phyloP scores from a whole-genome alignment of 805 yeast genomes.

The Pichia heedii region DNA sequence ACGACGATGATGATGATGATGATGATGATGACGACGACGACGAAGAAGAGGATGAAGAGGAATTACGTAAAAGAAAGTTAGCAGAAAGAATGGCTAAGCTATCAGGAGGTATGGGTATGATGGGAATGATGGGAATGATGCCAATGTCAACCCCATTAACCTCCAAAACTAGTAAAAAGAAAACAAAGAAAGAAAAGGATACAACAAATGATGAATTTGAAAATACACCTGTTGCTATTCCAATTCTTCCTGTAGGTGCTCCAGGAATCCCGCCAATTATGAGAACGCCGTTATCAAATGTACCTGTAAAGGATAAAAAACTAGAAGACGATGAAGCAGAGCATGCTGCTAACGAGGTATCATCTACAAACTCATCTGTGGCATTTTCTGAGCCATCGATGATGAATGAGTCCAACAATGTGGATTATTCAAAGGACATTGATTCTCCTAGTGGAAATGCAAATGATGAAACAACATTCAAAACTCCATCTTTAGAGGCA shows the following conservation, averaged over 20 bases:
- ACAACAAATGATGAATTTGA: conserved; percentile 9
- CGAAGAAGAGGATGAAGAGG: conserved; percentile 67
- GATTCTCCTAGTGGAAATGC: background rate
- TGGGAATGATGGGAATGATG: conserved; percentile 58
- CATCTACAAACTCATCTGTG: background rate
- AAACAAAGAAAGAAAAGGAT: conserved; percentile 13
- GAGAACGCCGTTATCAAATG: conserved; percentile 2
- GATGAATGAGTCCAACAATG: background rate
- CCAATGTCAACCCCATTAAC: conserved; percentile 23
- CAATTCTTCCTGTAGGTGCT: conserved; percentile 43
- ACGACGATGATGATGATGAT: conserved; percentile 35
- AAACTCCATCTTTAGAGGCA: conserved; percentile 1
- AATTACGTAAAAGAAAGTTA: conserved; percentile 61
- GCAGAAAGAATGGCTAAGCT: conserved; percentile 95
- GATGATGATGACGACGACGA: conserved; percentile 43
- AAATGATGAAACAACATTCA: background rate
- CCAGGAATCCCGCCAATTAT: conserved; percentile 25
- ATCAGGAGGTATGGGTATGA: conserved; percentile 77
- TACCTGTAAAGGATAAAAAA: conserved; percentile 3
- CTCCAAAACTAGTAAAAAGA: conserved; percentile 20
- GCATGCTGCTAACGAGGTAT: background rate
- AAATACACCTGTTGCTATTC: conserved; percentile 32
- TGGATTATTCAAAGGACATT: background rate
- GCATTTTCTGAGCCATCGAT: background rate
- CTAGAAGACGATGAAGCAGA: conserved; percentile 5